A percentile compares a stretch with the other conserved stretches of the same genome.
Evolutionary conservation across 257 asterid species (phyloP).

Genomic region (Prunella vulgaris): DNA sequence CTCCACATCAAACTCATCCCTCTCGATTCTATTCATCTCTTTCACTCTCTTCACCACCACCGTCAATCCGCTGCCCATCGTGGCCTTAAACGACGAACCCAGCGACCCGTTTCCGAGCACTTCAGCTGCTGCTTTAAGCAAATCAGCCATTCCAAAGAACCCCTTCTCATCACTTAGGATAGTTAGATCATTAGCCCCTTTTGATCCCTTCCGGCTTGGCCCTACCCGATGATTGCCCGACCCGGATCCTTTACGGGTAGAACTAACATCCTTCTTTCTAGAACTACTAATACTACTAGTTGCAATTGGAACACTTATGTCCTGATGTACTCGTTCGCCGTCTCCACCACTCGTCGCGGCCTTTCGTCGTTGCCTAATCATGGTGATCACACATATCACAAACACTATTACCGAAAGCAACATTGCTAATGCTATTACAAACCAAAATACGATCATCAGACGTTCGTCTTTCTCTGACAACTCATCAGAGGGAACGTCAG

Average conservation of each 20-base stretch:
- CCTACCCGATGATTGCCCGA: neutral
- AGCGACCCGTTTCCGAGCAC: conserved; percentile 53
- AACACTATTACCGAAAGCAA: conserved; percentile 25
- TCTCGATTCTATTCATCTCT: conserved; percentile 43
- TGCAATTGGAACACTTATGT: conserved; percentile 1
- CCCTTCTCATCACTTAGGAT: conserved; percentile 45
- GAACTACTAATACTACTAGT: neutral
- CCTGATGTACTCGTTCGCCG: neutral
- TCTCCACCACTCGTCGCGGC: neutral
- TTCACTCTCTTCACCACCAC: conserved; percentile 71
- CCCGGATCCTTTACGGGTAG: neutral
- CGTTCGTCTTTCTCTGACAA: neutral
- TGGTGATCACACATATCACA: no score
- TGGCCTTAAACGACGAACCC: conserved; percentile 67
- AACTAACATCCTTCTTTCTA: conserved; percentile 20
- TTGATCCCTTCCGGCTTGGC: conserved; percentile 8
- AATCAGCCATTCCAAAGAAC: conserved; percentile 52
- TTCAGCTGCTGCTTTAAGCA: conserved; percentile 75
- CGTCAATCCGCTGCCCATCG: conserved; percentile 41
- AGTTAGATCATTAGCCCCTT: conserved; percentile 31
- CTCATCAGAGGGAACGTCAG: neutral
- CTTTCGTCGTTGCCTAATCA: conserved; percentile 18
- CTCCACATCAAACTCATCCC: conserved; percentile 53
- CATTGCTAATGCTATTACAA: neutral
- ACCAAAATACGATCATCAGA: conserved; percentile 6